Conservation (phyloP, 1,284 basidiomycete species). For the Laetiporus sulphureus region DNA sequence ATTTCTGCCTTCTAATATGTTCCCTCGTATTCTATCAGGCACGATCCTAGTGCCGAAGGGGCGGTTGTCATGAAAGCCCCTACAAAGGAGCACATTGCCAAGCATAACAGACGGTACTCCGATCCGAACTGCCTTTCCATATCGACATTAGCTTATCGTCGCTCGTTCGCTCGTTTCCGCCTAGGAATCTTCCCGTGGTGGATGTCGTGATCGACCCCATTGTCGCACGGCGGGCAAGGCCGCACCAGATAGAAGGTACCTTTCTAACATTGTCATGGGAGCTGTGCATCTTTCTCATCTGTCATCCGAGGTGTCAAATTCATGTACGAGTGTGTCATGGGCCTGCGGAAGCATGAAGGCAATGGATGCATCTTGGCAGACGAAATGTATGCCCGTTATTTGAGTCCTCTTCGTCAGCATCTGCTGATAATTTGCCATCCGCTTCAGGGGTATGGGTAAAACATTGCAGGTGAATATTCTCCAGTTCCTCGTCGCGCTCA, state of each 20-base stretch:
- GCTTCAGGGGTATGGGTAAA: conserved; percentile 87
- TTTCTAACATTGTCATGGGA: neutral
- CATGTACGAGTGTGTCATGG: conserved; percentile 96
- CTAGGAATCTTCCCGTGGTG: conserved; percentile 55
- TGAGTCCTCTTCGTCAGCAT: conserved; percentile 3
- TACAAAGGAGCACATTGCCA: conserved; percentile 56
- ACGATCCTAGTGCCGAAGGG: conserved; percentile 69
- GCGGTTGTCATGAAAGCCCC: conserved; percentile 88
- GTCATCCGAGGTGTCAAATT: conserved; percentile 64
- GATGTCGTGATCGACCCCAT: conserved; percentile 94
- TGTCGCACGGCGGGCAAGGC: conserved; percentile 71
- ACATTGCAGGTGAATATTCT: conserved; percentile 62
- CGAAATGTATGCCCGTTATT: conserved; percentile 86
- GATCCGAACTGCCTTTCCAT: conserved; percentile 4
- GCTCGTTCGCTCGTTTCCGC: too few relatives aligned
- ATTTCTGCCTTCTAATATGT: conserved; percentile 10
- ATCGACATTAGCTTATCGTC: too few relatives aligned
- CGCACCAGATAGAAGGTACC: conserved; percentile 87
- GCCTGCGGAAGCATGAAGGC: conserved; percentile 81
- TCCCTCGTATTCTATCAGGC: conserved; percentile 35
- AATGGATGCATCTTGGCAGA: conserved; percentile 96
- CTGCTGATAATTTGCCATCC: conserved; percentile 10
- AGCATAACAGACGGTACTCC: conserved; percentile 66
- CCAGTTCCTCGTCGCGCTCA: too few relatives aligned
- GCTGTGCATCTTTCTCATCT: neutral